A percentile compares a stretch with the other conserved stretches of the same genome.
phyloP scores from a whole-genome alignment of 495 filamentous ascomycete species.

The Emericellopsis terricola region DNA sequence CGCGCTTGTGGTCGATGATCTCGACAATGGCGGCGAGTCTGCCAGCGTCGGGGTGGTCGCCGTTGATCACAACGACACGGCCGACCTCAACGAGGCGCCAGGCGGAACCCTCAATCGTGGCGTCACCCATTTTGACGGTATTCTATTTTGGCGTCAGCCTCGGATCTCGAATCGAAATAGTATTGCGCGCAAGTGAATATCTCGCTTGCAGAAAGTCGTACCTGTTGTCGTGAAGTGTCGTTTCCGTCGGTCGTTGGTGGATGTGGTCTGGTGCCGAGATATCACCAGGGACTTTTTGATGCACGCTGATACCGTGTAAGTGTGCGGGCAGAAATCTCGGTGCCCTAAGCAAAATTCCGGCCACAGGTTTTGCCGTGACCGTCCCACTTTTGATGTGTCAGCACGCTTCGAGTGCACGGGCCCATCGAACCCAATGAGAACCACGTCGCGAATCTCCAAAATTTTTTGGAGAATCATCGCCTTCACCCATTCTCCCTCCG shows the following conservation, averaged over 20 bases:
- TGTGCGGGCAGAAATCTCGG: constrained; percentile 3
- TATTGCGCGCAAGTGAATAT: too few relatives aligned
- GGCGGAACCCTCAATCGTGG: constrained; percentile 50
- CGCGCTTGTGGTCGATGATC: constrained; percentile 99
- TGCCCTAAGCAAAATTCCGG: constrained; percentile 5
- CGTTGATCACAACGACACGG: constrained; percentile 73
- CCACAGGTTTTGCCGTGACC: constrained; percentile 2
- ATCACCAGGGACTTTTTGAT: constrained; percentile 3
- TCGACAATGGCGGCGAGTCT: constrained; percentile 88
- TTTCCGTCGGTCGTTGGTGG: constrained; percentile 1
- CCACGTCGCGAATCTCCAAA: too few relatives aligned
- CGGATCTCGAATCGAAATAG: constrained; percentile 3
- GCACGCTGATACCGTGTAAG: background rate
- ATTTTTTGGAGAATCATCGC: too few relatives aligned
- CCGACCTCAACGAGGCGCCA: constrained; percentile 96
- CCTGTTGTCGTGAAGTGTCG: constrained; percentile 5
- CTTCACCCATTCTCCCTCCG: background rate
- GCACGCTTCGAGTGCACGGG: constrained; percentile 1
- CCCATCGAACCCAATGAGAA: too few relatives aligned
- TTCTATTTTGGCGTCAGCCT: constrained; percentile 5
- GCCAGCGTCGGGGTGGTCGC: constrained; percentile 53
- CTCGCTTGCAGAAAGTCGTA: constrained; percentile 8
- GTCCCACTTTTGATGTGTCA: background rate
- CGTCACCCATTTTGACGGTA: constrained; percentile 29
- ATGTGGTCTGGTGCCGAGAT: constrained; percentile 4